A percentile compares a stretch with the other conserved stretches of the same genome.
These are phyloP conservation scores for Tricholoma matsutake DNA, from an alignment of 768 basidiomycete genomes.

Conservation along the genomic window DNA sequence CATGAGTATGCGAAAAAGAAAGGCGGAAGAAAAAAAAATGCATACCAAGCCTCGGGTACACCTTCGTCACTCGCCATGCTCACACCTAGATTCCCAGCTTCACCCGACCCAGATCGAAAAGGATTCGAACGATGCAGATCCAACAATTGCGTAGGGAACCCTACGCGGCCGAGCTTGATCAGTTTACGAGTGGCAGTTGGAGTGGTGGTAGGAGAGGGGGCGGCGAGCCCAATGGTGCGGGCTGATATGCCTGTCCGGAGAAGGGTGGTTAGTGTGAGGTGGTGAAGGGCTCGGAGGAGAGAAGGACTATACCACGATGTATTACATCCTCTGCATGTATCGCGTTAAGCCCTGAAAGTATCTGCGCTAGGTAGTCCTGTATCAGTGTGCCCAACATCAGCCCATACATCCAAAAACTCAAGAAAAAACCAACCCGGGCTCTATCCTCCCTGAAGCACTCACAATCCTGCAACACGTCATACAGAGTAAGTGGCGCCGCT, in stretches of 20 bases:
- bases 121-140: conserved; percentile 86
- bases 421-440: conserved; percentile 48
- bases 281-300: background rate
- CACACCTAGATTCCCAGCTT: background rate
- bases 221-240: conserved; percentile 58
- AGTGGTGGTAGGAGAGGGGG: conserved; percentile 45
- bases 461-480: conserved; percentile 75
- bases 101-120: conserved; percentile 44
- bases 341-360: conserved; percentile 64
- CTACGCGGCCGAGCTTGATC: conserved; percentile 72
- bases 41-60: conserved; percentile 41
- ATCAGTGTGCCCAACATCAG: background rate
- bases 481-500: conserved; percentile 58
- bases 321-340: conserved; percentile 64
- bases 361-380: conserved; percentile 75
- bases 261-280: background rate
- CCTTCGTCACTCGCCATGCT: background rate
- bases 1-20: background rate
- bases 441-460: conserved; percentile 72
- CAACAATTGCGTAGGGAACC: conserved; percentile 66
- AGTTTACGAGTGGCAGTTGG: conserved; percentile 39
- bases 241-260: conserved; percentile 47
- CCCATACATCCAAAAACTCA: background rate
- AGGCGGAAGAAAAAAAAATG: background rate
- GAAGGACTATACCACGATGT: conserved; percentile 57